Evolutionary conservation across 352 stramenopile species (phyloP).

Genomic region (Paralagenidium karlingii): DNA sequence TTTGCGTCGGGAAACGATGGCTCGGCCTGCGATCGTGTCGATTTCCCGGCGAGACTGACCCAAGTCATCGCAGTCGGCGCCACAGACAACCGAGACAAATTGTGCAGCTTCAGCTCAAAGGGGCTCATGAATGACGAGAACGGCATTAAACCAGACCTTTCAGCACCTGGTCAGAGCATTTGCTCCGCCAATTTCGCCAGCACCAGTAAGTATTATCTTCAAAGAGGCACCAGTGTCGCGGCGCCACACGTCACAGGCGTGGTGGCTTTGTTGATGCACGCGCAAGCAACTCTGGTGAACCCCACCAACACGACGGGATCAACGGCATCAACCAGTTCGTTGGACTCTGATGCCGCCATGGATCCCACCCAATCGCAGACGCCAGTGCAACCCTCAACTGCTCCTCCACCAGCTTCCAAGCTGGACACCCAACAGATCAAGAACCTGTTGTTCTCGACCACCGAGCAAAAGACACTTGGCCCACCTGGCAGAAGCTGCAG

Average conservation of each 20-base stretch:
- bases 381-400: too few relatives aligned
- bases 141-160: conserved; percentile 38
- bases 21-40: conserved; percentile 27
- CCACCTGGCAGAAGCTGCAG: too few relatives aligned
- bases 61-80: conserved; percentile 51
- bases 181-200: conserved; percentile 20
- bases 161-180: conserved; percentile 28
- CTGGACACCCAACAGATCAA: too few relatives aligned
- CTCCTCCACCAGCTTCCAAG: too few relatives aligned
- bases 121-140: conserved; percentile 25
- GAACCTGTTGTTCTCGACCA: too few relatives aligned
- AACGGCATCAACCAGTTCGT: too few relatives aligned
- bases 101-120: conserved; percentile 39
- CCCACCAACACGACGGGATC: too few relatives aligned
- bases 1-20: conserved; percentile 42
- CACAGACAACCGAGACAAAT: conserved; percentile 25
- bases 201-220: conserved; percentile 31
- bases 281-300: too few relatives aligned
- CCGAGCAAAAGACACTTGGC: too few relatives aligned
- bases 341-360: too few relatives aligned
- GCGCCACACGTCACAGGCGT: conserved; percentile 41
- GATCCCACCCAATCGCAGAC: too few relatives aligned
- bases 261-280: conserved; percentile 39
- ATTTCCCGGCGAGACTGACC: conserved; percentile 30
- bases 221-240: conserved; percentile 55